Percentiles rank a stretch among this genome's conserved stretches.
These are phyloP conservation scores for Pichia sp. DNA, from an alignment of 1,139 yeast genomes.

Conservation along the genomic window DNA sequence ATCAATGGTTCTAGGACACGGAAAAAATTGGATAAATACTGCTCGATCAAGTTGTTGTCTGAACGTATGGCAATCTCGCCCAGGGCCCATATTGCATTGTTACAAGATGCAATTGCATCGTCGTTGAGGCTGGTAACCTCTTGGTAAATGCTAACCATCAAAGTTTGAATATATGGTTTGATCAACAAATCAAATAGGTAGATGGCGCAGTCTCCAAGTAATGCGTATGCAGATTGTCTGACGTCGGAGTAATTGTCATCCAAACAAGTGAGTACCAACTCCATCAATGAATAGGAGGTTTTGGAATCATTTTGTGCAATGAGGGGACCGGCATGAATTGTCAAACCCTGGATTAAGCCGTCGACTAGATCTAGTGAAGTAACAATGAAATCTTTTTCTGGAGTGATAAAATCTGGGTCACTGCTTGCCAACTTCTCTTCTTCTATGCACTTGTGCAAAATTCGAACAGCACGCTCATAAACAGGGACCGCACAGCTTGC, in stretches of 20 bases:
- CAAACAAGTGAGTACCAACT: conserved; percentile 63
- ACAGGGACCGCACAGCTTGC: conserved; percentile 89
- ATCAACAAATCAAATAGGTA: conserved; percentile 52
- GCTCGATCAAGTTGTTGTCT: conserved; percentile 46
- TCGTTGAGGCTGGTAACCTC: conserved; percentile 55
- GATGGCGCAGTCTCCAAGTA: conserved; percentile 83
- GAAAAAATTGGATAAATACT: conserved; percentile 60
- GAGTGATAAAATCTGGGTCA: conserved; percentile 68
- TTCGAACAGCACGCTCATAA: conserved; percentile 72
- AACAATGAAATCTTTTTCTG: conserved; percentile 87
- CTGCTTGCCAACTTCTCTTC: conserved; percentile 60
- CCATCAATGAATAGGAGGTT: conserved; percentile 46
- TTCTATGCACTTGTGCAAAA: conserved; percentile 64
- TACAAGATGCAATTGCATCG: conserved; percentile 58
- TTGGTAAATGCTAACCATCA: conserved; percentile 62
- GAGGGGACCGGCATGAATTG: conserved; percentile 56
- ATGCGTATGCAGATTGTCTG: conserved; percentile 86
- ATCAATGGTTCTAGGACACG: conserved; percentile 63
- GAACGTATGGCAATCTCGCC: conserved; percentile 79
- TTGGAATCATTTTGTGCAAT: conserved; percentile 37
- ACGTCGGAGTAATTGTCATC: conserved; percentile 81
- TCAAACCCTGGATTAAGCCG: conserved; percentile 88
- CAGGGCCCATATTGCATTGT: conserved; percentile 90
- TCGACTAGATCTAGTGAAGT: conserved; percentile 87
- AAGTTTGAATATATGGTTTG: conserved; percentile 51